Evolutionary conservation across 2,329 filamentous ascomycete species (phyloP).

Genomic region (Ascochyta koolunga): DNA sequence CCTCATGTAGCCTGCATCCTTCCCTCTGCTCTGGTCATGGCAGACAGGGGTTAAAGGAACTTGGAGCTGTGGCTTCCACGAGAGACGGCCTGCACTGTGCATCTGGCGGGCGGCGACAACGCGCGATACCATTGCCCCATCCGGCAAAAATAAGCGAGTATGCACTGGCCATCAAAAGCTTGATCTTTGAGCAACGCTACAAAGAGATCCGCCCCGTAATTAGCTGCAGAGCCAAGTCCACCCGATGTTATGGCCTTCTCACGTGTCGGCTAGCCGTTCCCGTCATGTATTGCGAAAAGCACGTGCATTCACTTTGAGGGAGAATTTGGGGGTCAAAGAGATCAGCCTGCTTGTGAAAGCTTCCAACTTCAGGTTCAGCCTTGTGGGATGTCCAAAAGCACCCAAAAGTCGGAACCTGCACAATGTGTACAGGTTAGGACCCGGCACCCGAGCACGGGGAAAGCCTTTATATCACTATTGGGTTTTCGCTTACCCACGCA

Average conservation of each 20-base stretch:
- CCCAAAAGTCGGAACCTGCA: neutral
- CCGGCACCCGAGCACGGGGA: neutral
- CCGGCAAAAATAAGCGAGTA: conserved; percentile 25
- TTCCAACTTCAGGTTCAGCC: neutral
- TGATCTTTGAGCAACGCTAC: conserved; percentile 15
- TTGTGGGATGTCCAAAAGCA: neutral
- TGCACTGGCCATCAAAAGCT: conserved; percentile 15
- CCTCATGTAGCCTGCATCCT: conserved; percentile 2
- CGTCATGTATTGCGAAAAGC: conserved; percentile 31
- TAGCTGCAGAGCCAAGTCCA: conserved; percentile 19
- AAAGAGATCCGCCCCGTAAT: conserved; percentile 20
- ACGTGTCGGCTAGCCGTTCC: conserved; percentile 23
- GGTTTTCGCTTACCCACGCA: conserved; percentile 17
- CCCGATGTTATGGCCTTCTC: conserved; percentile 9
- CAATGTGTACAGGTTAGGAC: neutral
- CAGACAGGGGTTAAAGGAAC: neutral
- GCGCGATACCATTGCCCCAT: conserved; percentile 17
- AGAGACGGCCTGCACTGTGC: conserved; percentile 24
- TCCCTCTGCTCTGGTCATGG: conserved; percentile 1
- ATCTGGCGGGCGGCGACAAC: conserved; percentile 24
- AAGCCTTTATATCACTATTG: conserved; percentile 12
- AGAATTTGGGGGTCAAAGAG: conserved; percentile 1
- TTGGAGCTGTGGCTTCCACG: conserved; percentile 27
- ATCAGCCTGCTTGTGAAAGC: neutral
- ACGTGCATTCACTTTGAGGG: conserved; percentile 23